A percentile compares a stretch with the other conserved stretches of the same genome.
Evolutionary conservation across 2,329 filamentous ascomycete genomes (phyloP).

Genomic region (Daldinia sp.): DNA sequence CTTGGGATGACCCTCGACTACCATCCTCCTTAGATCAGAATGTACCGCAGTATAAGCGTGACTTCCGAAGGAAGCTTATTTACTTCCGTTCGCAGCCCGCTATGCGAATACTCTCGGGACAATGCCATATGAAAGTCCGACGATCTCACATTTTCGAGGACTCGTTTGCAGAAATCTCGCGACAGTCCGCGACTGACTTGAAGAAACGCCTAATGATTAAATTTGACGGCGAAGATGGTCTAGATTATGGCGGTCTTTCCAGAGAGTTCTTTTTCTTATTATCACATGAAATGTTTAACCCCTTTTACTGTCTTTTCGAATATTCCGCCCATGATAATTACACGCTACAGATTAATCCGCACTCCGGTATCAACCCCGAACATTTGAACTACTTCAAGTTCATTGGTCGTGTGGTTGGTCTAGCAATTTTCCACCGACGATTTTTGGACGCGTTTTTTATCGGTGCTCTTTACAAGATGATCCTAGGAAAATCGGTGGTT

Average conservation of each 20-base stretch:
- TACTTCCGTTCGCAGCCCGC: conserved; percentile 99
- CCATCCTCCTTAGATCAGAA: conserved; percentile 97
- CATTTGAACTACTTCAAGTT: conserved; percentile 99
- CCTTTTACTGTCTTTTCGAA: conserved; percentile 99
- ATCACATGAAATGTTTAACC: conserved; percentile 99
- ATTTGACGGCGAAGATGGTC: conserved; percentile 96
- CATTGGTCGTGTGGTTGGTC: conserved; percentile 93
- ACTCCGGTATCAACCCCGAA: conserved; percentile 98
- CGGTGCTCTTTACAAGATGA: conserved; percentile 99
- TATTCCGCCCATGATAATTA: conserved; percentile 99
- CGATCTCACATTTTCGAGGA: conserved; percentile 98
- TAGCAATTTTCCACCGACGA: conserved; percentile 97
- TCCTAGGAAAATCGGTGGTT: conserved; percentile 89
- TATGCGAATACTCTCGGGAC: conserved; percentile 91
- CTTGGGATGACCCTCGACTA: conserved; percentile 95
- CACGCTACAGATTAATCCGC: conserved; percentile 98
- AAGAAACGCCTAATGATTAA: conserved; percentile 99
- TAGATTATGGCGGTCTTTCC: conserved; percentile 97
- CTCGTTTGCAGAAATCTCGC: conserved; percentile 97
- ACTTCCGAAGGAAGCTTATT: conserved; percentile 96
- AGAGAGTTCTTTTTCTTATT: conserved; percentile 99
- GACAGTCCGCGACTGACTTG: conserved; percentile 91
- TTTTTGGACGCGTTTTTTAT: conserved; percentile 99
- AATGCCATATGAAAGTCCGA: conserved; percentile 97
- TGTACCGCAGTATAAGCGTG: conserved; percentile 98